These are phyloP conservation scores for Hypomyces perniciosus DNA, from an alignment of 2,329 filamentous ascomycete genomes.

Conservation along the genomic window DNA sequence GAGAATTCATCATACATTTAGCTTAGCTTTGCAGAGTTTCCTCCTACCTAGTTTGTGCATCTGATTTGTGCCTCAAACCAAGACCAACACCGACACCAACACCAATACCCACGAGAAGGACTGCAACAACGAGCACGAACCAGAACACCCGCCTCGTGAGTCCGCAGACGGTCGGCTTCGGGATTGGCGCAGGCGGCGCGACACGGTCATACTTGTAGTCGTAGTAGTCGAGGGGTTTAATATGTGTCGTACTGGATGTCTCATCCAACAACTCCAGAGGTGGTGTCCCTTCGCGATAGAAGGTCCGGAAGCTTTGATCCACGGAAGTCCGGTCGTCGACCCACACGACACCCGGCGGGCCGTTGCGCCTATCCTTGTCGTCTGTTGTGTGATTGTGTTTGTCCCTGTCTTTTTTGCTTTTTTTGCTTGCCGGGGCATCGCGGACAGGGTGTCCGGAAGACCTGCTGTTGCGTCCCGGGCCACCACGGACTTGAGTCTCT, in stretches of 20 bases:
- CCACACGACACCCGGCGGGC: slow-evolving; percentile 3
- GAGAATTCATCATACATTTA: slow-evolving; percentile 1
- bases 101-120: slow-evolving; percentile 32
- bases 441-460: too few species aligned
- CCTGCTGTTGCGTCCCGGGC: too few species aligned
- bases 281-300: slow-evolving; percentile 35
- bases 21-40: slow-evolving; percentile 1
- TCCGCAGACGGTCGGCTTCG: slow-evolving; percentile 17
- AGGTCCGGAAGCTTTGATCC: slow-evolving; percentile 23
- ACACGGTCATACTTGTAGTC: slow-evolving; percentile 22
- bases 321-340: slow-evolving; percentile 2
- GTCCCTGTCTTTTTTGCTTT: not conserved
- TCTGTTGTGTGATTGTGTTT: not conserved
- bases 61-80: slow-evolving; percentile 21
- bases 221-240: slow-evolving; percentile 13
- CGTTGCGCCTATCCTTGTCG: not conserved
- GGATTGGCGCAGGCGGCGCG: slow-evolving; percentile 7
- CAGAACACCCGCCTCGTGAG: slow-evolving; percentile 30
- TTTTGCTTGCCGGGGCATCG: too few species aligned
- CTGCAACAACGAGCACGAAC: slow-evolving; percentile 23
- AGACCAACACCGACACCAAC: slow-evolving; percentile 35
- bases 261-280: slow-evolving; percentile 3
- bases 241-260: slow-evolving; percentile 7
- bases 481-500: not conserved
- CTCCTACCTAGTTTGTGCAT: slow-evolving; percentile 1